Percentiles rank a stretch among this genome's conserved stretches.
These are phyloP conservation scores for Mucor mucedo DNA, from an alignment of 371 early-diverging fungal genomes.

Conservation along the genomic window DNA sequence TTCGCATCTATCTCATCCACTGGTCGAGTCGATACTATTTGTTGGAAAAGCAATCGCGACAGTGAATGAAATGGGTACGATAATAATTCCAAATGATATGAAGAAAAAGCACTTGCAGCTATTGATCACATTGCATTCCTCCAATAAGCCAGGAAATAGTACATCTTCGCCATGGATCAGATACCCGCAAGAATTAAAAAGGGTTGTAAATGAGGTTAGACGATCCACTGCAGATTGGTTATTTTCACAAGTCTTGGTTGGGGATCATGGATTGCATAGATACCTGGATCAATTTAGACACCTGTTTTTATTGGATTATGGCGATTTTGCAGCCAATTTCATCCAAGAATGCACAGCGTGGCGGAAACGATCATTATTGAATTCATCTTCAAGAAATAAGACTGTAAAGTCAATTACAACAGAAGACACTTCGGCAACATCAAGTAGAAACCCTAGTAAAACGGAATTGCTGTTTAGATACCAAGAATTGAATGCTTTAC, in stretches of 20 bases:
- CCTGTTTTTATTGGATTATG: conserved; percentile 71
- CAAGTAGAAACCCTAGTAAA: conserved; percentile 4
- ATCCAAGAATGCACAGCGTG: conserved; percentile 64
- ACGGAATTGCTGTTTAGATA: conserved; percentile 47
- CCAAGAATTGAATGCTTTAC: conserved; percentile 64
- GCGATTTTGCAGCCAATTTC: conserved; percentile 69
- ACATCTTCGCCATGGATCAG: conserved; percentile 24
- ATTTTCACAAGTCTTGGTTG: conserved; percentile 72
- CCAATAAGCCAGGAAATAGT: conserved; percentile 1
- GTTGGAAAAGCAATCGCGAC: conserved; percentile 77
- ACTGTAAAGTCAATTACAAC: neutral
- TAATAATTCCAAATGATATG: conserved; percentile 48
- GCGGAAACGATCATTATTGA: conserved; percentile 26
- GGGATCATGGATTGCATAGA: conserved; percentile 55
- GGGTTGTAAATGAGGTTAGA: conserved; percentile 55
- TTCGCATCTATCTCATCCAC: conserved; percentile 47
- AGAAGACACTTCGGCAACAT: neutral
- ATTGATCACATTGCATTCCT: conserved; percentile 35
- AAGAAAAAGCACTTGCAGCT: conserved; percentile 46
- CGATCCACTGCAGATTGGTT: conserved; percentile 68
- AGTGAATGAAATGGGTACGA: conserved; percentile 39
- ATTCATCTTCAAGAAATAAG: conserved; percentile 1
- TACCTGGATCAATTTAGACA: conserved; percentile 70
- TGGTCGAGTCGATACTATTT: conserved; percentile 72
- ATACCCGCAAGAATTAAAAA: conserved; percentile 38